Conservation (phyloP, 257 asterid genomes). For the Capsicum chinense region DNA sequence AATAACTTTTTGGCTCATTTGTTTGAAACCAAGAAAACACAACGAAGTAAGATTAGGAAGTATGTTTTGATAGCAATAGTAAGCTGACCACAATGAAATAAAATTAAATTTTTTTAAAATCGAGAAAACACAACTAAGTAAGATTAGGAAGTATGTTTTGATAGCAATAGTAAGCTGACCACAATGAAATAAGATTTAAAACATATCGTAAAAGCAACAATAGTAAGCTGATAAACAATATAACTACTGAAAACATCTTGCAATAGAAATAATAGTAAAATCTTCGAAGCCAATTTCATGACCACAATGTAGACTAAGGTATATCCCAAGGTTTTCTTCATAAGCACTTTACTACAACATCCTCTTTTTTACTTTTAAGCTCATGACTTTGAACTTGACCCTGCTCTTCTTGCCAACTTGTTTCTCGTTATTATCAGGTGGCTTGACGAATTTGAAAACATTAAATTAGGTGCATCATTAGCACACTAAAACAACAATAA, state of each 20-base stretch:
- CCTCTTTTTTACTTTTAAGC: conserved; percentile 74
- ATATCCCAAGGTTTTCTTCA: neutral
- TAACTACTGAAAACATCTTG: neutral
- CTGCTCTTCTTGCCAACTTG: conserved; percentile 60
- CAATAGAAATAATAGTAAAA: neutral
- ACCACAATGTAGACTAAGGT: neutral
- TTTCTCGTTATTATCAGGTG: conserved; percentile 79
- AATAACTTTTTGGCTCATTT: conserved; percentile 53
- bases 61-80: neutral
- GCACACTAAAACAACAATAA: conserved; percentile 7
- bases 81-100: neutral
- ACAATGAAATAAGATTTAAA: neutral
- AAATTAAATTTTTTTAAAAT: neutral
- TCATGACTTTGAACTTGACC: conserved; percentile 88
- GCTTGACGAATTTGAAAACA: conserved; percentile 95
- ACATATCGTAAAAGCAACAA: neutral
- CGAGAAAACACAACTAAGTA: too few species aligned
- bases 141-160: too few species aligned
- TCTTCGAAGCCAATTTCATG: neutral
- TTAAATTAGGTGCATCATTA: conserved; percentile 15
- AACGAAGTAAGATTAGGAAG: neutral
- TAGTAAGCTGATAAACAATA: neutral
- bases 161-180: too few species aligned
- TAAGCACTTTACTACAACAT: conserved; percentile 38
- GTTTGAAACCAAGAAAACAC: conserved; percentile 43